Evolutionary conservation across 441 rosid species (phyloP).

Genomic region (Pelargonium australe): DNA sequence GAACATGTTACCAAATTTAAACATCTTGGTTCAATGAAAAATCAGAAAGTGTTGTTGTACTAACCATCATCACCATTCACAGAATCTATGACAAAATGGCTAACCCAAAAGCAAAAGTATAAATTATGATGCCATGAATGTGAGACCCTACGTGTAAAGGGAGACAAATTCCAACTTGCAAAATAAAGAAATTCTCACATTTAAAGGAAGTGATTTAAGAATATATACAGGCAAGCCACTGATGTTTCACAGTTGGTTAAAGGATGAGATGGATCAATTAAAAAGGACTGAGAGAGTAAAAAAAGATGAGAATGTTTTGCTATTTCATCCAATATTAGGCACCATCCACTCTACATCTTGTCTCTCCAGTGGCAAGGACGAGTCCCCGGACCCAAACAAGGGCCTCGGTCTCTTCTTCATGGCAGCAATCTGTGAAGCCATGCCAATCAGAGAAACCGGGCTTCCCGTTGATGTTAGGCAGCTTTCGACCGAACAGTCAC

Average conservation of each 20-base stretch:
- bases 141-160: conserved; percentile 9
- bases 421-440: conserved; percentile 35
- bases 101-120: conserved; percentile 3
- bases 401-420: conserved; percentile 63
- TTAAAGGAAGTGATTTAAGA: conserved; percentile 25
- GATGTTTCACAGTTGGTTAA: conserved; percentile 25
- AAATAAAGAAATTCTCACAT: conserved; percentile 16
- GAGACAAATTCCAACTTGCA: conserved; percentile 18
- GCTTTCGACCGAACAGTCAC: conserved; percentile 66
- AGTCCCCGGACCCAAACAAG: conserved; percentile 42
- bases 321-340: conserved; percentile 46
- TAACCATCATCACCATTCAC: too few relatives aligned
- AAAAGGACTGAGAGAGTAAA: conserved; percentile 12
- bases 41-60: too few relatives aligned
- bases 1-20: too few relatives aligned
- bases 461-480: conserved; percentile 63
- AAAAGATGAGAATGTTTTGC: conserved; percentile 16
- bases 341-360: conserved; percentile 72
- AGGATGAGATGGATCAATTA: conserved; percentile 20
- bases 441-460: conserved; percentile 42
- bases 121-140: background rate
- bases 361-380: conserved; percentile 39
- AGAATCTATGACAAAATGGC: conserved; percentile 1
- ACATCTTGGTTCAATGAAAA: background rate
- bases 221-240: conserved; percentile 31